Evolutionary conservation across 805 yeast genomes (phyloP), one percentile per base, ranked within the genome.

Genomic region (Candida gorgasii): DNA sequence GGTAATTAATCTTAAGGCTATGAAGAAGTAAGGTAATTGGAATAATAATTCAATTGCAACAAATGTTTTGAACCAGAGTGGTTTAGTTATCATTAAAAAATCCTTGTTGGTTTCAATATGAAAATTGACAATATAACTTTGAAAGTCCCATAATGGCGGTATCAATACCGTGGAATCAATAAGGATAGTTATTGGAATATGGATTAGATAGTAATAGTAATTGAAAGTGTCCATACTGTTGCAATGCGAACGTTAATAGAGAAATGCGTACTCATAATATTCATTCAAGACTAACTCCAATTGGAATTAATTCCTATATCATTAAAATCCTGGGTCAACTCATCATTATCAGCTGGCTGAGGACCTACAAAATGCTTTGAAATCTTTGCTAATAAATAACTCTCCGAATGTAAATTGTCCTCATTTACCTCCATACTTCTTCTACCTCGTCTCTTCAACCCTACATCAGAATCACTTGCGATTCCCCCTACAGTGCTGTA

Each of bases 121-220:
- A 63, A 79, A 80, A 2, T 69, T 64, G 12, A 81, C 64, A 12
- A 87, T 53, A 1, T 24, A 29, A 24, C 63, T 59, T 50, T 89
- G 89, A 31, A 82, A 44, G 5, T 58, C 58, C 15, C 73, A 61
- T 48, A 69, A 75, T 53, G 69, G 74, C 0, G 95, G 93, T 13
- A 89, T 62, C 3, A 84, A 82, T 37, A 87, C 75, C 2, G 84
- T 71, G 9, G 89, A 77, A 59, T 90, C 98, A 41, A 92, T 76
- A 30, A 86, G 60, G 2, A 87, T 45, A 0, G 97, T 84, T 54
- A 88, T 78, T 11, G 90, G 85, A 15, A 86, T 75, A 55, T 90
- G 97, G 6, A 85, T 41, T 2, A 84, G 47, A 52, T 78, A 78
- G 57, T 78, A 80, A 48, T 64, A 57, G 46, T 67, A 68, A 56